These are phyloP conservation scores for Paecilomyces dactylethromorphus DNA, from an alignment of 2,329 filamentous ascomycete genomes.

Conservation along the genomic window DNA sequence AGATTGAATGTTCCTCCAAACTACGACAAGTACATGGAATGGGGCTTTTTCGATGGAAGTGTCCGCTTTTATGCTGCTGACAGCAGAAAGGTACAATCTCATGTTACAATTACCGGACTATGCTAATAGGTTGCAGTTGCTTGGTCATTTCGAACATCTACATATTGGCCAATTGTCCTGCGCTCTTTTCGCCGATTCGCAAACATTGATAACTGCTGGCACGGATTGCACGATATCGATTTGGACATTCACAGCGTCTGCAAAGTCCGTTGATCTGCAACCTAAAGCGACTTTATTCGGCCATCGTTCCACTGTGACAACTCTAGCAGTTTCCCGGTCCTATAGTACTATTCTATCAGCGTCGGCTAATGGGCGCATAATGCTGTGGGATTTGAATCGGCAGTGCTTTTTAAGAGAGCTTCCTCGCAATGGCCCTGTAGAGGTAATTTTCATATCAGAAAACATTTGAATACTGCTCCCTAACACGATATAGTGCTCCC, in stretches of 20 bases:
- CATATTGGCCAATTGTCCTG: constrained; percentile 85
- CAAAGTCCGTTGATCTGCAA: constrained; percentile 70
- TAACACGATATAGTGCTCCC: constrained; percentile 58
- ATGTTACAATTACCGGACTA: background rate
- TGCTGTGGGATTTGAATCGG: constrained; percentile 92
- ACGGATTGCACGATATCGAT: constrained; percentile 87
- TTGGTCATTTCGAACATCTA: constrained; percentile 87
- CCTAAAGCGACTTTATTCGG: constrained; percentile 80
- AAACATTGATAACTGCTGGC: constrained; percentile 84
- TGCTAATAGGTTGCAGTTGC: constrained; percentile 37
- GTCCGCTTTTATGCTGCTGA: constrained; percentile 86
- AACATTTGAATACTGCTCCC: constrained; percentile 2
- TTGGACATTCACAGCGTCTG: constrained; percentile 62
- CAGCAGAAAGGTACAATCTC: constrained; percentile 57
- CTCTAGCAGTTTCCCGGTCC: constrained; percentile 76
- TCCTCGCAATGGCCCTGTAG: constrained; percentile 47
- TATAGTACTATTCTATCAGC: constrained; percentile 85
- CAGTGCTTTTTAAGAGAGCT: constrained; percentile 77
- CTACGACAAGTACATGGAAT: constrained; percentile 89
- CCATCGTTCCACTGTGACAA: constrained; percentile 75
- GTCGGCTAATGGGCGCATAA: constrained; percentile 71
- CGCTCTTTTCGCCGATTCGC: constrained; percentile 79
- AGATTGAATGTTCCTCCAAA: constrained; percentile 77
- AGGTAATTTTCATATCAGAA: constrained; percentile 25
- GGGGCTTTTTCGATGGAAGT: constrained; percentile 91